Percentiles rank a stretch among this genome's conserved stretches.
Conservation (phyloP, 257 asterid genomes). For the Solanum ahanhuiri region DNA sequence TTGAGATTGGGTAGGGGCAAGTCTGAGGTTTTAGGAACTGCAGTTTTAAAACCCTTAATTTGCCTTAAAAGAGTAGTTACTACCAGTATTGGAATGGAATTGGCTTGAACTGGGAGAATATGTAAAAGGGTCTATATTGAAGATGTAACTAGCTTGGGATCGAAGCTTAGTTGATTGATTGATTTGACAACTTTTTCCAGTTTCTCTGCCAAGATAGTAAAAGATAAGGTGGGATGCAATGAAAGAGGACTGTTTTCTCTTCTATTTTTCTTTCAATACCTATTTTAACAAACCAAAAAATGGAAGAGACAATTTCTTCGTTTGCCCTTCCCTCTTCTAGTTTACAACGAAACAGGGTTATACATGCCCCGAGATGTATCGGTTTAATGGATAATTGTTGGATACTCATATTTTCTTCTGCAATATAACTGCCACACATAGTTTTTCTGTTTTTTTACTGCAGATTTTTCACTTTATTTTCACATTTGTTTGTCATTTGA, state of each 20-base stretch:
- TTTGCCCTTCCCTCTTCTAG: not conserved
- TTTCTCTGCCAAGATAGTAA: not conserved
- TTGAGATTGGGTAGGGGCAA: not conserved
- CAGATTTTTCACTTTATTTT: not conserved
- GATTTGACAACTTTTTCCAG: not conserved
- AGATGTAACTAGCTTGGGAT: not conserved
- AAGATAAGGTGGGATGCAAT: not conserved
- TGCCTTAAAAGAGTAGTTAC: not conserved
- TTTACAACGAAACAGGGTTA: not conserved
- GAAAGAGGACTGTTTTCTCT: not conserved
- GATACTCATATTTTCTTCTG: not conserved
- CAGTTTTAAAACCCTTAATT: not conserved
- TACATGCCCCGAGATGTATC: not conserved
- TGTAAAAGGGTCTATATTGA: not conserved
- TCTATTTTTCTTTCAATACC: not conserved
- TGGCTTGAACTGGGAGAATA: not conserved
- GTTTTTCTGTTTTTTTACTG: not conserved
- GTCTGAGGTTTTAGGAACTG: not conserved
- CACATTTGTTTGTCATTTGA: not conserved
- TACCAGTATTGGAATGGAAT: not conserved
- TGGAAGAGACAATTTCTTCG: not conserved
- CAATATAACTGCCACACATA: not conserved
- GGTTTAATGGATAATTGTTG: not conserved
- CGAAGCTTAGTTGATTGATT: not conserved
- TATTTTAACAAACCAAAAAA: not conserved